phyloP scores from a whole-genome alignment of 306 rosid genomes.

The Alnus rubra region DNA sequence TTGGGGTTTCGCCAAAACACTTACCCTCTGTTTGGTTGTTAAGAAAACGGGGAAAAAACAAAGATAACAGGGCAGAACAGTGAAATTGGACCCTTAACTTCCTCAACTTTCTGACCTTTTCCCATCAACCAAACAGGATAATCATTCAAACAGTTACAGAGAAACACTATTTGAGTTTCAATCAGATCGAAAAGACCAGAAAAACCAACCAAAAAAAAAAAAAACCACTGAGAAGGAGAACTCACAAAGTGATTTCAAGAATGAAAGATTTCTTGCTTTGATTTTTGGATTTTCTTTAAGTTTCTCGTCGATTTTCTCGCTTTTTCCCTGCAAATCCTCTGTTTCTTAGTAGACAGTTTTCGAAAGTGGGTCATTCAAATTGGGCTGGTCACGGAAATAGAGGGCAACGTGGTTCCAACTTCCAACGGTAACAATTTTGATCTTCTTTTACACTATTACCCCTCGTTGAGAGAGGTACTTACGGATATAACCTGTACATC shows the following conservation, averaged over 20 bases:
- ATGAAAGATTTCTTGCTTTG: background rate
- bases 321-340: background rate
- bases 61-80: too few species aligned
- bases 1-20: background rate
- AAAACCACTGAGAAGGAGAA: conserved; percentile 14
- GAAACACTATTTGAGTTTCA: background rate
- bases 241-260: conserved; percentile 21
- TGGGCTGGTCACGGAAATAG: background rate
- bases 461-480: background rate
- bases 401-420: conserved; percentile 29
- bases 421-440: conserved; percentile 46
- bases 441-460: conserved; percentile 35
- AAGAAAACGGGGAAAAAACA: background rate
- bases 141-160: background rate
- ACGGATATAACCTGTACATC: too few species aligned
- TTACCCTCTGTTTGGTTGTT: background rate
- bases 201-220: background rate
- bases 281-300: background rate
- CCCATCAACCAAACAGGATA: background rate
- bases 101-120: background rate
- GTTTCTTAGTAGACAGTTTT: background rate
- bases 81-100: background rate
- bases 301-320: background rate
- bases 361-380: background rate
- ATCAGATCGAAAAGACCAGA: background rate